Evolutionary conservation across 2,329 filamentous ascomycete species (phyloP).

Genomic region (Fusarium sp.): DNA sequence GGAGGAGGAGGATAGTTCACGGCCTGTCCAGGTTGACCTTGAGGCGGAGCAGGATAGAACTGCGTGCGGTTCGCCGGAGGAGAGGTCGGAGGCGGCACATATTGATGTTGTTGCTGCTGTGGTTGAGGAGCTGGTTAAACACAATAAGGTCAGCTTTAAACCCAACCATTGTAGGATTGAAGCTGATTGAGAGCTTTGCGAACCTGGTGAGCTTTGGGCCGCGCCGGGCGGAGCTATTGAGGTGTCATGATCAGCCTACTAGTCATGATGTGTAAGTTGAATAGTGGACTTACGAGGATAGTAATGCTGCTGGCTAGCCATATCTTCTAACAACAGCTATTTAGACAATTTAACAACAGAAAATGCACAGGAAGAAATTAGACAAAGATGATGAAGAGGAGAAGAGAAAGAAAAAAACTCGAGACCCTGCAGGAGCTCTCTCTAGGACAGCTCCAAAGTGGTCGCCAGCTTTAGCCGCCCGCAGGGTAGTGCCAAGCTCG

Average conservation of each 20-base stretch:
- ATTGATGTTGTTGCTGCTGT: constrained; percentile 56
- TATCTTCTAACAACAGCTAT: constrained; percentile 41
- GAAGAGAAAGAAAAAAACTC: constrained; percentile 9
- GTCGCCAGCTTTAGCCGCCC: background rate
- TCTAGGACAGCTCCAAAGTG: constrained; percentile 17
- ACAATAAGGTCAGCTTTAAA: constrained; percentile 30
- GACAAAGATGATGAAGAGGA: constrained; percentile 8
- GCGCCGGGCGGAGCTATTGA: constrained; percentile 60
- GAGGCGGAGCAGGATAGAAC: constrained; percentile 62
- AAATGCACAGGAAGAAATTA: background rate
- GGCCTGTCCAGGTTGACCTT: constrained; percentile 51
- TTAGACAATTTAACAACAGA: background rate
- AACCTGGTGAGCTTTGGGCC: constrained; percentile 51
- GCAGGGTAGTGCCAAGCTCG: constrained; percentile 37
- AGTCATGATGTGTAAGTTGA: constrained; percentile 31
- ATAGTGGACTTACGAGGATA: constrained; percentile 62
- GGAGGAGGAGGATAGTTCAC: constrained; percentile 46
- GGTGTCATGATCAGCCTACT: constrained; percentile 41
- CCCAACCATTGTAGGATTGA: background rate
- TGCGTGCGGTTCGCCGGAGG: constrained; percentile 62
- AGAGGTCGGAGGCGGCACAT: constrained; percentile 64
- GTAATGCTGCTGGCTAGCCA: constrained; percentile 61
- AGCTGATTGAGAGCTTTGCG: constrained; percentile 20
- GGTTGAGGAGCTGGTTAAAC: constrained; percentile 41
- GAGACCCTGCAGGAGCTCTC: constrained; percentile 19